Evolutionary conservation across 1,139 yeast species (phyloP).

Genomic region (Hyphopichia khmerensis): DNA sequence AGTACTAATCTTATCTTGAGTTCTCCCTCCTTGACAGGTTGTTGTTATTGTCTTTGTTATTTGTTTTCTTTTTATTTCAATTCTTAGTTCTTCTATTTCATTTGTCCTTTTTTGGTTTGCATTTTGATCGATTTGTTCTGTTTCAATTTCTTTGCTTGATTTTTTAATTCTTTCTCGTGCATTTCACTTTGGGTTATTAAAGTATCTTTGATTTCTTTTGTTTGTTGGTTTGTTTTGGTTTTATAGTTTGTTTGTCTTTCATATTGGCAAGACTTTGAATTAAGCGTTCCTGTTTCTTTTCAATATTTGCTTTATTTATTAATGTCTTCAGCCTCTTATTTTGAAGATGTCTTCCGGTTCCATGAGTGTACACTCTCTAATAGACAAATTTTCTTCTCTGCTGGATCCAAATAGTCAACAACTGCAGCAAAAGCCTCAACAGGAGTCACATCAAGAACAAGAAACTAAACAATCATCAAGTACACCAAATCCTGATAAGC

Average conservation of each 20-base stretch:
- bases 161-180: no score
- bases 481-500: not conserved
- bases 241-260: not conserved
- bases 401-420: conserved; percentile 2
- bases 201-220: not conserved
- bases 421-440: conserved; percentile 1
- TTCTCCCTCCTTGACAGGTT: no score
- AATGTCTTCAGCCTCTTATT: not conserved
- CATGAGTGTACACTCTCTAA: conserved; percentile 29
- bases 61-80: no score
- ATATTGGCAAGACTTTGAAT: no score
- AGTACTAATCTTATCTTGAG: no score
- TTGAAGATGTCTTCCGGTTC: conserved; percentile 13
- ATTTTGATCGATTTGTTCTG: not conserved
- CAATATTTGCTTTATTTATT: not conserved
- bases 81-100: no score
- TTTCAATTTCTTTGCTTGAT: not conserved
- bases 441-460: conserved; percentile 2
- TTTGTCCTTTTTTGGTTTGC: not conserved
- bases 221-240: not conserved
- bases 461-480: not conserved
- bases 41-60: no score
- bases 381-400: conserved; percentile 16
- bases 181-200: not conserved
- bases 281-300: not conserved